Conservation (phyloP, 805 yeast genomes). For the Teunomyces gatunensis region DNA sequence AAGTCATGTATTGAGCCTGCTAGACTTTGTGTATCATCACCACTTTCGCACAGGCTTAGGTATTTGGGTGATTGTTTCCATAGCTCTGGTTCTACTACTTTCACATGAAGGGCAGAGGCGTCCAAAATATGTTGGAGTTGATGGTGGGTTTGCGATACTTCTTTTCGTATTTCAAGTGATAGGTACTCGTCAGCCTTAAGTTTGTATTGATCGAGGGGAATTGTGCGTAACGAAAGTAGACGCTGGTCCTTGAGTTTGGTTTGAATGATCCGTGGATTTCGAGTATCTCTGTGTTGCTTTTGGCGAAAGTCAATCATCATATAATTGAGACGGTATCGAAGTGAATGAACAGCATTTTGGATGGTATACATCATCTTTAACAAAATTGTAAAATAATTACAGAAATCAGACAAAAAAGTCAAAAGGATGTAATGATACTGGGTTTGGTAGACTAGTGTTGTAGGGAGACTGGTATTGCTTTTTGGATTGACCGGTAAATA, state of each 20-base stretch:
- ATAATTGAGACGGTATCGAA: constrained; percentile 32
- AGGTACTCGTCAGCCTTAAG: constrained; percentile 33
- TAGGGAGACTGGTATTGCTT: too few relatives aligned
- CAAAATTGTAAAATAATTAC: not conserved
- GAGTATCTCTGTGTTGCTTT: constrained; percentile 36
- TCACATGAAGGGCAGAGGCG: not conserved
- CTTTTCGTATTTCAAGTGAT: constrained; percentile 11
- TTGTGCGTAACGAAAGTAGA: constrained; percentile 38
- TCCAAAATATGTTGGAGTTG: not conserved
- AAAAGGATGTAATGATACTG: not conserved
- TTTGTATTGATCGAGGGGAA: constrained; percentile 30
- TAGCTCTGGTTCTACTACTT: not conserved
- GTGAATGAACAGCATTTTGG: constrained; percentile 15
- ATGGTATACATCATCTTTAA: not conserved
- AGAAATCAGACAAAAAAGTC: not conserved
- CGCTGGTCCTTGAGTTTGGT: constrained; percentile 30
- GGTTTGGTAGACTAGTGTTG: too few relatives aligned
- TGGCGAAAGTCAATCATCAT: constrained; percentile 33
- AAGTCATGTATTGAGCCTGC: not conserved
- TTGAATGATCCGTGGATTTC: constrained; percentile 38
- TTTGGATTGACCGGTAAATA: too few relatives aligned
- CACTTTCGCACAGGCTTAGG: not conserved
- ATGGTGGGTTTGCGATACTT: not conserved
- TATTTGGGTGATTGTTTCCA: not conserved
- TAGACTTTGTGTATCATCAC: not conserved